Base-by-base conservation (phyloP, 805 yeast species). In the Metschnikowia santaceciliae region DNA sequence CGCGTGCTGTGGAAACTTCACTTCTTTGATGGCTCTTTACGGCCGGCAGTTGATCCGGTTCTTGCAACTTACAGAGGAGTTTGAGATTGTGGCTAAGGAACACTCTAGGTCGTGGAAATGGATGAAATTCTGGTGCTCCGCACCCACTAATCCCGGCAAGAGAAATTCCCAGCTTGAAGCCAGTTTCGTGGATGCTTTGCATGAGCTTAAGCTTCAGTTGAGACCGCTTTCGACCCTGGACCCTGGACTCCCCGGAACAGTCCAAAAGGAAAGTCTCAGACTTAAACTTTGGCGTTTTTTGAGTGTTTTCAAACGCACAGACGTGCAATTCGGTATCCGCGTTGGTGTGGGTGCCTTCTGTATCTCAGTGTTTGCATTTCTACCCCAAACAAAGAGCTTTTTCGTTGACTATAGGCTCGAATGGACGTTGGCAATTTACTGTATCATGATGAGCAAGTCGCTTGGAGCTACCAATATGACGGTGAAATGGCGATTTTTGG, bases 381-480 rank as follows among this genome's bases (percentile, higher is more conserved):
- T 80, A 26, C 83, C 84, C 2, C 61, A 63, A 11, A 80, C 90
- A 0, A 72, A 83, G 46, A 71, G 72, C 4, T 54, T 63, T 1
- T 89, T 88, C 59, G 76, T 70, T 43, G 75, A 72, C 39, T 87
- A 89, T 90, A 69, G 91, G 55, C 85, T 86, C 14, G 96, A 88
- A 63, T 88, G 96, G 96, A 83, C 90, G 0, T 67, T 88, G 36
- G 87, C 86, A n/a, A 83, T 90, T 0, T 88, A 82, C 58, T 83
- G 88, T 58, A 84, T 88, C 49, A 86, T 88, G 72, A 88, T 88
- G 92, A 86, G 85, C 58, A 87, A 87, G 60, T 84, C 91, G 0
- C 70, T 88, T 4, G 96, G 96, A 8, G 95, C 95, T 0, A 89
- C 96, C 0, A 79, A 88, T 10, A 81, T 84, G 82, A 85, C 94